Conservation (phyloP, 768 basidiomycete genomes). For the Xanthoconium stramineum region DNA sequence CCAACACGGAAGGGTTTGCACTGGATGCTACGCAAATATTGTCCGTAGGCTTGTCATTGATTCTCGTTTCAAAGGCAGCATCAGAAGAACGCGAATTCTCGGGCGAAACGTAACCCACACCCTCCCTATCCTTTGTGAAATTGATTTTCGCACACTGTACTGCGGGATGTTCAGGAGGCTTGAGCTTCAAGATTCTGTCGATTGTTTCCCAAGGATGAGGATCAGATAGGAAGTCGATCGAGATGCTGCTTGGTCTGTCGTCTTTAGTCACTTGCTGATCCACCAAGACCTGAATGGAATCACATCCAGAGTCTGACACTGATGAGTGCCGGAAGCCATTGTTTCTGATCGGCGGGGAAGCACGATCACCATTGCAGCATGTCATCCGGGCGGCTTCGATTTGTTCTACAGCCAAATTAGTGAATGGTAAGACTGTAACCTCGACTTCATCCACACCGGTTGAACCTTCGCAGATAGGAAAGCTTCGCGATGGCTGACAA, state of each 20-base stretch:
- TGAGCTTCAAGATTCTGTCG: slow-evolving; percentile 24
- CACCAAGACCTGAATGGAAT: background rate
- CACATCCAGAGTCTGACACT: background rate
- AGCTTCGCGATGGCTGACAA: background rate
- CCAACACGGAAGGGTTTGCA: background rate
- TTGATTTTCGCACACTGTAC: background rate
- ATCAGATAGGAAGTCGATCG: slow-evolving; percentile 29
- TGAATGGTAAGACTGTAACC: background rate
- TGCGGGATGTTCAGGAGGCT: background rate
- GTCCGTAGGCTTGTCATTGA: background rate
- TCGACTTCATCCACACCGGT: background rate
- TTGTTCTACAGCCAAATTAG: background rate
- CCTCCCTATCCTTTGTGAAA: slow-evolving; percentile 25
- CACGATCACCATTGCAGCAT: background rate
- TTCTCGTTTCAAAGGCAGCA: background rate
- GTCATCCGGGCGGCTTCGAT: background rate
- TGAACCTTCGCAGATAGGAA: background rate
- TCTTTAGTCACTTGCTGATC: background rate
- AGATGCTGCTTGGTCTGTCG: background rate
- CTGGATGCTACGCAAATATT: background rate
- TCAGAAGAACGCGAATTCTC: background rate
- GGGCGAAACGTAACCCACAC: slow-evolving; percentile 22
- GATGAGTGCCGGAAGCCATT: background rate
- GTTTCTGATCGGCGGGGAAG: background rate
- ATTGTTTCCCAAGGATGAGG: slow-evolving; percentile 33